Conservation (phyloP, 1,284 basidiomycete genomes). For the Fistulina hepatica region DNA sequence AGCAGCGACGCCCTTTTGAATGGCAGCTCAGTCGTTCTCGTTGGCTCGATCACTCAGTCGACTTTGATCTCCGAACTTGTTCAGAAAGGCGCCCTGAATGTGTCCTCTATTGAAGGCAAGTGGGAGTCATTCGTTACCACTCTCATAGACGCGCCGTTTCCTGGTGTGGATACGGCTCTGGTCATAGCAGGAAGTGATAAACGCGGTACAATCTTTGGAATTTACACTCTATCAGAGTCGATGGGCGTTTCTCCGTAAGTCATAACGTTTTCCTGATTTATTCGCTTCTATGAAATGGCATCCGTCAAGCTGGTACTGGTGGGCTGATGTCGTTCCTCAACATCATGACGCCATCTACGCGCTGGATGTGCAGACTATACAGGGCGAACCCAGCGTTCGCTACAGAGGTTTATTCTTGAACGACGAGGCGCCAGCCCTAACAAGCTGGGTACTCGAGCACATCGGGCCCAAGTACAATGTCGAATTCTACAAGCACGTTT, state of each 20-base stretch:
- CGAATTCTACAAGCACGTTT: conserved; percentile 42
- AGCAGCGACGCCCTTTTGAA: conserved; percentile 35
- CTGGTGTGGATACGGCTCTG: conserved; percentile 47
- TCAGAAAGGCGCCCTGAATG: conserved; percentile 40
- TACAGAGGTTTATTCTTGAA: conserved; percentile 62
- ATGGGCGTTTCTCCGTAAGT: conserved; percentile 35
- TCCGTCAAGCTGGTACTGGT: conserved; percentile 41
- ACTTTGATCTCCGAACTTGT: conserved; percentile 44
- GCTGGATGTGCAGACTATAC: conserved; percentile 21
- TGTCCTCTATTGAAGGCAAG: conserved; percentile 44
- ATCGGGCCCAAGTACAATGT: conserved; percentile 55
- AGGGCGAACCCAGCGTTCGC: conserved; percentile 59
- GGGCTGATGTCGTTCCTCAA: conserved; percentile 7
- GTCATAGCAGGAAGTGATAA: conserved; percentile 59
- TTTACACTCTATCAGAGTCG: conserved; percentile 66
- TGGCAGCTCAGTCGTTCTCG: conserved; percentile 36
- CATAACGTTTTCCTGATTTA: conserved; percentile 7
- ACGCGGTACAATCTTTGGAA: conserved; percentile 53
- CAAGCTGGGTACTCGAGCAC: conserved; percentile 52
- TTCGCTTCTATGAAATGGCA: conserved; percentile 3
- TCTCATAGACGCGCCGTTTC: conserved; percentile 45
- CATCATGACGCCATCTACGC: conserved; percentile 5
- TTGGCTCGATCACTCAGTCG: conserved; percentile 57
- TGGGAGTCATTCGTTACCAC: conserved; percentile 53
- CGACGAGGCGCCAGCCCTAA: conserved; percentile 53